phyloP scores from a whole-genome alignment of 305 asterid genomes.

The Fraxinus latifolia region DNA sequence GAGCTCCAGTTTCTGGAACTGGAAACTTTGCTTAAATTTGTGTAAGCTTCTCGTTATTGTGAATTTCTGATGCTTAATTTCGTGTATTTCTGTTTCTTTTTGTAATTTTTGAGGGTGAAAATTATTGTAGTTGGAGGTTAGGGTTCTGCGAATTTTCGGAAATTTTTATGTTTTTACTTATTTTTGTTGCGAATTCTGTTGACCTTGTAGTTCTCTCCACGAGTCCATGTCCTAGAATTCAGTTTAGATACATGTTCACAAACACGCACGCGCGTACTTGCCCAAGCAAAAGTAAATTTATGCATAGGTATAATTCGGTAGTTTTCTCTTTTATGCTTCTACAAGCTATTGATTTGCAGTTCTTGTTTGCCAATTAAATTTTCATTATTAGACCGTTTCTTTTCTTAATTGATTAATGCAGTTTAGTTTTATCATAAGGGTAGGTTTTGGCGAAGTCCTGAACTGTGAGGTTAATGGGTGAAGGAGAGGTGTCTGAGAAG shows the following conservation, averaged over 20 bases:
- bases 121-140: slow-evolving; percentile 16
- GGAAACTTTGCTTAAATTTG: background rate
- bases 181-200: background rate
- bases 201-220: slow-evolving; percentile 14
- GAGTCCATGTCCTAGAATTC: background rate
- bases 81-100: background rate
- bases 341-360: background rate
- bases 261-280: background rate
- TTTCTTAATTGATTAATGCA: background rate
- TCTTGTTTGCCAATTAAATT: background rate
- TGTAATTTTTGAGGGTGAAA: background rate
- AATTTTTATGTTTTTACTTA: slow-evolving; percentile 5
- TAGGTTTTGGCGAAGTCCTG: background rate
- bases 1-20: background rate
- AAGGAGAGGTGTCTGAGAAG: slow-evolving; percentile 49
- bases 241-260: background rate
- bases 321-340: background rate
- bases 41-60: slow-evolving; percentile 28
- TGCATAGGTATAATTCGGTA: background rate
- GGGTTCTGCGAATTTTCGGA: slow-evolving; percentile 28
- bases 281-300: background rate
- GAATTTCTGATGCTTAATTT: slow-evolving; percentile 8
- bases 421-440: background rate
- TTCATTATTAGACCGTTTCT: background rate
- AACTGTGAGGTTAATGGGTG: slow-evolving; percentile 45